Evolutionary conservation across 768 basidiomycete species (phyloP).

Genomic region (Lepiota venenata): DNA sequence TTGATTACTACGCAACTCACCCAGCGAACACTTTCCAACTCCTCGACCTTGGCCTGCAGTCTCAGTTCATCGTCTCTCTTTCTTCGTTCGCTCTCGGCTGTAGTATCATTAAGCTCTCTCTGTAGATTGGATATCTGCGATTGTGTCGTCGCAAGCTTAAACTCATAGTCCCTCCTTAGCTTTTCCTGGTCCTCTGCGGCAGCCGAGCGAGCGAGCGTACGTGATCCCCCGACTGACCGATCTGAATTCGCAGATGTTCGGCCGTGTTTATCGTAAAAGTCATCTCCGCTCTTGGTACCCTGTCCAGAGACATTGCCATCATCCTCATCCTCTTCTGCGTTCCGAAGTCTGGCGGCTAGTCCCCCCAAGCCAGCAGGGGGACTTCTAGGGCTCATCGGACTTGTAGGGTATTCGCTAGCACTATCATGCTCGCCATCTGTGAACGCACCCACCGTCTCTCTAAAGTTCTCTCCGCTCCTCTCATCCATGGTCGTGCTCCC

Average conservation of each 20-base stretch:
- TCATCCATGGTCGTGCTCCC: conserved; percentile 55
- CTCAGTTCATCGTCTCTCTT: conserved; percentile 54
- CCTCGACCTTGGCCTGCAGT: conserved; percentile 69
- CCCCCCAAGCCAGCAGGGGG: conserved; percentile 64
- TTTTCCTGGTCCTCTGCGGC: conserved; percentile 68
- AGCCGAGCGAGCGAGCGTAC: conserved; percentile 36
- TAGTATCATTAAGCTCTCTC: conserved; percentile 60
- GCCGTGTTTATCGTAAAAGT: conserved; percentile 73
- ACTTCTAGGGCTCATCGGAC: conserved; percentile 38
- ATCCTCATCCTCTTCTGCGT: conserved; percentile 48
- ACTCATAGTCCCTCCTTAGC: conserved; percentile 84
- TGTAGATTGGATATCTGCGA: conserved; percentile 67
- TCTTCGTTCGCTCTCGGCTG: conserved; percentile 46
- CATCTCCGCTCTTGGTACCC: conserved; percentile 52
- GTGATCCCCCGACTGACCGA: conserved; percentile 38
- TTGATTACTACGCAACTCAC: conserved; percentile 35
- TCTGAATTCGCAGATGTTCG: conserved; percentile 67
- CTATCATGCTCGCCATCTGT: conserved; percentile 40
- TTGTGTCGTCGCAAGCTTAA: conserved; percentile 92
- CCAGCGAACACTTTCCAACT: conserved; percentile 66
- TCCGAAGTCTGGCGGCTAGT: conserved; percentile 57
- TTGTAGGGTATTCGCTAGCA: conserved; percentile 46
- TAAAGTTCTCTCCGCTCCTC: conserved; percentile 38
- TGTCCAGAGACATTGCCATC: conserved; percentile 27
- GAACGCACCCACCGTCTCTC: conserved; percentile 37